A percentile compares a stretch with the other conserved stretches of the same genome.
phyloP scores from a whole-genome alignment of 2,329 filamentous ascomycete genomes.

The Colletotrichum cuscutae region DNA sequence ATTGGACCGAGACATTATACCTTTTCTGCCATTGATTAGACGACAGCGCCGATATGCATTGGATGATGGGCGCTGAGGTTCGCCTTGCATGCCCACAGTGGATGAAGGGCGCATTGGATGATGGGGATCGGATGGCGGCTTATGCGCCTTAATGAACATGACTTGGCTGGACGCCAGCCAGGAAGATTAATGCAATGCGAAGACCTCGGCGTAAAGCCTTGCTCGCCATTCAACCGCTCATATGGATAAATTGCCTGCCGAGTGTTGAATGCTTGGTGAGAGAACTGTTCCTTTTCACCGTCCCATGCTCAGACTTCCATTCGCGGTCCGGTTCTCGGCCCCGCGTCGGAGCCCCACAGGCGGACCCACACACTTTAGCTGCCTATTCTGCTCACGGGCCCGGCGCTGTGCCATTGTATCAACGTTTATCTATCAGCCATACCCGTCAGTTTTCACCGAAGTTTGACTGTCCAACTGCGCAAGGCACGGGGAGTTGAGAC shows the following conservation, averaged over 20 bases:
- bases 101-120: conserved; percentile 14
- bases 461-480: background rate
- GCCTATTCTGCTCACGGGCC: conserved; percentile 6
- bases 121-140: conserved; percentile 10
- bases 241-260: background rate
- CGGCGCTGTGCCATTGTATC: background rate
- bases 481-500: too few relatives aligned
- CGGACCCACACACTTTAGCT: background rate
- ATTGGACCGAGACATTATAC: conserved; percentile 33
- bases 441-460: background rate
- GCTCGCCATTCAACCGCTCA: background rate
- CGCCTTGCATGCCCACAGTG: background rate
- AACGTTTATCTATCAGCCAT: background rate
- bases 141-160: conserved; percentile 30
- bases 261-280: background rate
- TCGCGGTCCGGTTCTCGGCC: conserved; percentile 3
- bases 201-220: conserved; percentile 1
- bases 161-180: conserved; percentile 2
- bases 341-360: conserved; percentile 6
- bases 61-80: background rate
- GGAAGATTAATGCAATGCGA: conserved; percentile 15
- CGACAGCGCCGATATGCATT: conserved; percentile 7
- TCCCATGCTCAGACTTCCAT: too few relatives aligned
- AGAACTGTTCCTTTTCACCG: background rate
- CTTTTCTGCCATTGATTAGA: conserved; percentile 26